Conservation (phyloP, 495 filamentous ascomycete species). For the Neurospora sp. region DNA sequence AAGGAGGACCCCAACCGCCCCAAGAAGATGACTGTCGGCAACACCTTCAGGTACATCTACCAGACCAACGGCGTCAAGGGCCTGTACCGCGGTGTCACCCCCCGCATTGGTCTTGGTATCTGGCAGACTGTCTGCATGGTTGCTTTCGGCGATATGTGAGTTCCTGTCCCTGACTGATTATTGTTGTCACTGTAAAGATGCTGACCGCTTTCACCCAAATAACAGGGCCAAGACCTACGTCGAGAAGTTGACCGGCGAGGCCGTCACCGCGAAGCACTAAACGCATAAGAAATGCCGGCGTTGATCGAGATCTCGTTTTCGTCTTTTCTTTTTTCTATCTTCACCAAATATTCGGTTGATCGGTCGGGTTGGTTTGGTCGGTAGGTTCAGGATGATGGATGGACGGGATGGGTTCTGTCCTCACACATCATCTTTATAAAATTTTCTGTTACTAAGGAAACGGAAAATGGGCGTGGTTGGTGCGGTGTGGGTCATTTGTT, state of each 20-base stretch:
- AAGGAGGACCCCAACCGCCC: constrained; percentile 93
- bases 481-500: neutral
- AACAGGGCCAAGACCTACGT: constrained; percentile 94
- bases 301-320: constrained; percentile 1
- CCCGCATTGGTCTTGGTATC: constrained; percentile 86
- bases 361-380: neutral
- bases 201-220: constrained; percentile 6
- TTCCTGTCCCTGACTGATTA: constrained; percentile 13
- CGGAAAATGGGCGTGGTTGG: neutral
- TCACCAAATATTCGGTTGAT: constrained; percentile 4
- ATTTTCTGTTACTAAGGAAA: neutral
- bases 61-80: constrained; percentile 77
- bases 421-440: neutral
- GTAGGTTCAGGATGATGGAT: neutral
- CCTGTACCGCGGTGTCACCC: constrained; percentile 90
- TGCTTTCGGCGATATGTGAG: constrained; percentile 96
- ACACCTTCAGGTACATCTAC: constrained; percentile 91
- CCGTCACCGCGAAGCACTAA: constrained; percentile 96
- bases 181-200: neutral
- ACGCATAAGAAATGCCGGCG: constrained; percentile 9
- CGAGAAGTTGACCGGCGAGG: constrained; percentile 90
- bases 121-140: constrained; percentile 99
- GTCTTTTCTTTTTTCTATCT: constrained; percentile 8
- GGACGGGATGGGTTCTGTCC: neutral
- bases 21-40: constrained; percentile 95